Conservation (phyloP, 495 filamentous ascomycete species). For the Tetracladium setigerum region DNA sequence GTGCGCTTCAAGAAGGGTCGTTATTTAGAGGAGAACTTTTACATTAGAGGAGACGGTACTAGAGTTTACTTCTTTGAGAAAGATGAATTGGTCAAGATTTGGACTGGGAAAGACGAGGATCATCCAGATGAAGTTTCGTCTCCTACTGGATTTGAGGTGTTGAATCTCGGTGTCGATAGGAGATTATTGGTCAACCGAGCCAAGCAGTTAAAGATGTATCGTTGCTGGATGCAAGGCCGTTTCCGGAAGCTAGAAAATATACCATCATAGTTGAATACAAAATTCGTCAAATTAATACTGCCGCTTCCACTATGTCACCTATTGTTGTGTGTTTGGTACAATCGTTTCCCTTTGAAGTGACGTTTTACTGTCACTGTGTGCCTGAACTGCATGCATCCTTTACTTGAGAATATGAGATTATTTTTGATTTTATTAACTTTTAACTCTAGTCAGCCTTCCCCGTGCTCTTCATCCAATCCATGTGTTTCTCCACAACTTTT, state of each 20-base stretch:
- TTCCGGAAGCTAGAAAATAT: slow-evolving; percentile 63
- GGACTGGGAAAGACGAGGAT: slow-evolving; percentile 36
- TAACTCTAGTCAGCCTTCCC: too few species aligned
- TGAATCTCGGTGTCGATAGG: slow-evolving; percentile 73
- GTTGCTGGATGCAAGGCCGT: slow-evolving; percentile 91
- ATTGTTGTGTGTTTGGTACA: too few species aligned
- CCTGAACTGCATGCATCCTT: too few species aligned
- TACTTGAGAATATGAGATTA: too few species aligned
- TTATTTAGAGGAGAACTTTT: slow-evolving; percentile 93
- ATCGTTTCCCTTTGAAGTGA: too few species aligned
- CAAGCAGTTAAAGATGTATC: slow-evolving; percentile 91
- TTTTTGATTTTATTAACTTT: too few species aligned
- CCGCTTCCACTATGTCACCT: too few species aligned
- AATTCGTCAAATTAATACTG: too few species aligned
- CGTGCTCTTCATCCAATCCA: slow-evolving; percentile 54
- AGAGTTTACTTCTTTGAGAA: slow-evolving; percentile 95
- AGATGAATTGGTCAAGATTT: slow-evolving; percentile 73
- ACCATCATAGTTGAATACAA: too few species aligned
- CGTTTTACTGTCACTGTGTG: too few species aligned
- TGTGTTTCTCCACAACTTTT: slow-evolving; percentile 64
- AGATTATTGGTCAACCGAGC: slow-evolving; percentile 88
- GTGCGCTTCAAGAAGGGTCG: slow-evolving; percentile 92
- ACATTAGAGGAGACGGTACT: slow-evolving; percentile 90
- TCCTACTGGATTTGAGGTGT: slow-evolving; percentile 53
- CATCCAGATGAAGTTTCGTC: too few species aligned